phyloP scores from a whole-genome alignment of 2,329 filamentous ascomycete species.

The Lecanosticta acicola region DNA sequence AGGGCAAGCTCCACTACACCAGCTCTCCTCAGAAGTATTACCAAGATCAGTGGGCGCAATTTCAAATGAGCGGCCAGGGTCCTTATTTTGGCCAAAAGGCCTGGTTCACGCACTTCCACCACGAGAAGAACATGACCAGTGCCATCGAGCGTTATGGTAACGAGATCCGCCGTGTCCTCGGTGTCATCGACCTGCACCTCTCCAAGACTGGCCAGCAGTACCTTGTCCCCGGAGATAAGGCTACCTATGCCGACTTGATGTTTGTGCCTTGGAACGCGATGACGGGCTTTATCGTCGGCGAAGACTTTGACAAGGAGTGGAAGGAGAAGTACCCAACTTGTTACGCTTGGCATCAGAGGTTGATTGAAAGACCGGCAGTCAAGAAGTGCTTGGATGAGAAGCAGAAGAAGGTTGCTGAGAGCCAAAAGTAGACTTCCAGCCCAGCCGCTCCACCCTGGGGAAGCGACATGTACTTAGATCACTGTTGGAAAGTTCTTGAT shows the following conservation, averaged over 20 bases:
- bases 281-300: slow-evolving; percentile 17
- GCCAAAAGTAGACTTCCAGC: neutral
- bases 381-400: slow-evolving; percentile 25
- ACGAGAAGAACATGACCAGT: slow-evolving; percentile 28
- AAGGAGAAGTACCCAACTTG: slow-evolving; percentile 25
- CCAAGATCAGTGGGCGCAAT: slow-evolving; percentile 28
- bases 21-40: slow-evolving; percentile 23
- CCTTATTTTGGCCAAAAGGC: slow-evolving; percentile 41
- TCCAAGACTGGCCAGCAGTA: slow-evolving; percentile 32
- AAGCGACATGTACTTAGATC: too few species aligned
- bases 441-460: too few species aligned
- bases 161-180: slow-evolving; percentile 42
- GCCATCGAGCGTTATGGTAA: slow-evolving; percentile 42
- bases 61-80: slow-evolving; percentile 29
- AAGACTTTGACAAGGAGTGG: slow-evolving; percentile 20
- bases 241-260: slow-evolving; percentile 38
- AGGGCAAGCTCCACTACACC: slow-evolving; percentile 24
- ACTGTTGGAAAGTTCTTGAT: too few species aligned
- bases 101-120: slow-evolving; percentile 36
- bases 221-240: slow-evolving; percentile 39
- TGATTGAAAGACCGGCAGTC: slow-evolving; percentile 25
- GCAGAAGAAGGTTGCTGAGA: neutral
- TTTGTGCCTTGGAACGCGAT: slow-evolving; percentile 36
- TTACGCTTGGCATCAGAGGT: slow-evolving; percentile 26
- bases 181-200: slow-evolving; percentile 40